A percentile compares a stretch with the other conserved stretches of the same genome.
Conservation (phyloP, 2,329 filamentous ascomycete genomes). For the Phyllosticta citrichinensis region DNA sequence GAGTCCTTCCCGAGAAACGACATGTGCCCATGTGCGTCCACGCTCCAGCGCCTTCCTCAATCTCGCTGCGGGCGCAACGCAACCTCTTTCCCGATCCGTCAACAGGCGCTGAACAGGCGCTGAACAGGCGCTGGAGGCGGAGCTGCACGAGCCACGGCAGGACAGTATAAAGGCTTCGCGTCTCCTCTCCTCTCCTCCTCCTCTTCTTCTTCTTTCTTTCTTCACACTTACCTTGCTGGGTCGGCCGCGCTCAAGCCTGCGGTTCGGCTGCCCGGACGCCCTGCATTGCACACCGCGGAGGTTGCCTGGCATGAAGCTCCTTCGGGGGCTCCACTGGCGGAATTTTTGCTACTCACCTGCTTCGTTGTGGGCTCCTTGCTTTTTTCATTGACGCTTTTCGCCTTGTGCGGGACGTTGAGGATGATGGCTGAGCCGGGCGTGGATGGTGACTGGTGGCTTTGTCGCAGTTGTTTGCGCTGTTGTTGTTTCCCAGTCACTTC, state of each 20-base stretch:
- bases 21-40: too few species aligned
- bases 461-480: neutral
- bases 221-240: neutral
- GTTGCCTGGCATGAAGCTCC: conserved; percentile 25
- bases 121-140: too few species aligned
- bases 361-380: conserved; percentile 6
- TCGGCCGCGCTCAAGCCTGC: neutral
- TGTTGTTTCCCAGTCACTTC: neutral
- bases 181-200: too few species aligned
- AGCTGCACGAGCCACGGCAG: too few species aligned
- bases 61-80: too few species aligned
- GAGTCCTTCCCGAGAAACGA: too few species aligned
- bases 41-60: too few species aligned
- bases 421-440: conserved; percentile 15
- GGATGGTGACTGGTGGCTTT: neutral
- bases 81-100: too few species aligned
- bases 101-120: too few species aligned
- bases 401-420: conserved; percentile 27
- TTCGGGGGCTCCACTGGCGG: conserved; percentile 40
- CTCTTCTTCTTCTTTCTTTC: too few species aligned
- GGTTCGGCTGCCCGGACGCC: neutral
- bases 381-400: conserved; percentile 34
- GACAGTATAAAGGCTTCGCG: too few species aligned
- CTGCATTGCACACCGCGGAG: neutral
- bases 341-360: conserved; percentile 35